A percentile compares a stretch with the other conserved stretches of the same genome.
phyloP scores from a whole-genome alignment of 345 rosid species.

The Carallia brachiata region DNA sequence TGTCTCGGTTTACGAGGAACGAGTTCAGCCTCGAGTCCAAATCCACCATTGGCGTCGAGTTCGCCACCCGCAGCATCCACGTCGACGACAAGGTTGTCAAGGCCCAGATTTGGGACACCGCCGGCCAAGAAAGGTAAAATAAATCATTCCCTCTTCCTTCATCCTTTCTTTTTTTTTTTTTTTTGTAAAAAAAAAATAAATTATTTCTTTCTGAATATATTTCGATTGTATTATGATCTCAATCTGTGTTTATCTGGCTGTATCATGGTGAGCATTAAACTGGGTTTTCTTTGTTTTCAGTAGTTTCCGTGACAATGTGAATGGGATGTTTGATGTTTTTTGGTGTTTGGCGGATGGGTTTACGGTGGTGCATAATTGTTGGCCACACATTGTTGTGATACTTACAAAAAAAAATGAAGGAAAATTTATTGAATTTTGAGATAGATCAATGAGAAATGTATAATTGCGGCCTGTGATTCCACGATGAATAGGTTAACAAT shows the following conservation, averaged over 20 bases:
- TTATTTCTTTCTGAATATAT: background rate
- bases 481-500: too few species aligned
- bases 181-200: background rate
- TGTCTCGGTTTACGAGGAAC: slow-evolving; percentile 32
- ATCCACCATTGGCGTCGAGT: slow-evolving; percentile 36
- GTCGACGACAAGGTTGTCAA: slow-evolving; percentile 36
- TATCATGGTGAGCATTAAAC: background rate
- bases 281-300: background rate
- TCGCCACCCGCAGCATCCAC: slow-evolving; percentile 32
- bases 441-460: too few species aligned
- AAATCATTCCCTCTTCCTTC: background rate
- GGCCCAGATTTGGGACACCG: slow-evolving; percentile 39
- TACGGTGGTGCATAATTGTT: background rate
- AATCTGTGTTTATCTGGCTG: background rate
- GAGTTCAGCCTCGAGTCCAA: slow-evolving; percentile 36
- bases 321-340: background rate
- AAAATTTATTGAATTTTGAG: too few species aligned
- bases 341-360: background rate
- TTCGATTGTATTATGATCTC: background rate
- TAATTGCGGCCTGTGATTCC: too few species aligned
- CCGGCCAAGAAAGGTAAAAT: slow-evolving; percentile 32
- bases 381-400: too few species aligned
- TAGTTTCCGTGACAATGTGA: background rate
- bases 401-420: too few species aligned
- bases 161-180: background rate